Evolutionary conservation across 768 basidiomycete species (phyloP).

Genomic region (Trametopsis cervina): DNA sequence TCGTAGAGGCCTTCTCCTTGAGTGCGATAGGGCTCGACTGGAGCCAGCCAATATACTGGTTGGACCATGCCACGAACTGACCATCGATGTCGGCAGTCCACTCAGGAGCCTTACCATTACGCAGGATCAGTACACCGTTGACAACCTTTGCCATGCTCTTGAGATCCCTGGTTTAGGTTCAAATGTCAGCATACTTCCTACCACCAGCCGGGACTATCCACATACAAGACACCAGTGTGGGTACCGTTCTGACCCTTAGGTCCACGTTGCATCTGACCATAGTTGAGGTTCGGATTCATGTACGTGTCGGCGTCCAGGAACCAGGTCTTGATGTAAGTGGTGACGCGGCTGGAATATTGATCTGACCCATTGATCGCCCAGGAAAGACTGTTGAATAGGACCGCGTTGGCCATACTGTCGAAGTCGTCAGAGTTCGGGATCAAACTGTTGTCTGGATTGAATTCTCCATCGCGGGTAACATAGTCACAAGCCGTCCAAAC

Average conservation of each 20-base stretch:
- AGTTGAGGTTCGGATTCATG: slow-evolving; percentile 64
- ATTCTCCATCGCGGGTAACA: slow-evolving; percentile 45
- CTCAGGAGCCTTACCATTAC: slow-evolving; percentile 38
- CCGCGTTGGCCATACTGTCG: slow-evolving; percentile 47
- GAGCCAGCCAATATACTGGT: slow-evolving; percentile 49
- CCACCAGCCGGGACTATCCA: slow-evolving; percentile 5
- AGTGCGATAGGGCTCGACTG: slow-evolving; percentile 40
- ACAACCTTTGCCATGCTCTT: slow-evolving; percentile 52
- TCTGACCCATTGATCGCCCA: slow-evolving; percentile 39
- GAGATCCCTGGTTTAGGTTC: slow-evolving; percentile 37
- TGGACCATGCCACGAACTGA: slow-evolving; percentile 43
- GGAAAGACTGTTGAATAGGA: slow-evolving; percentile 55
- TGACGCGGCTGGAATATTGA: slow-evolving; percentile 36
- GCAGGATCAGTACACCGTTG: slow-evolving; percentile 45
- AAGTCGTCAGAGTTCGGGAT: slow-evolving; percentile 52
- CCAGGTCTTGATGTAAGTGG: slow-evolving; percentile 45
- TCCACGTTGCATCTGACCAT: slow-evolving; percentile 22
- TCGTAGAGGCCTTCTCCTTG: slow-evolving; percentile 37
- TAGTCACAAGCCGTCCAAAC: slow-evolving; percentile 59
- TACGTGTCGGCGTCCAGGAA: slow-evolving; percentile 49
- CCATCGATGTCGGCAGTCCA: slow-evolving; percentile 50
- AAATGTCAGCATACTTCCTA: slow-evolving; percentile 1
- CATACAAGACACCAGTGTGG: slow-evolving; percentile 51
- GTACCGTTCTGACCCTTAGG: slow-evolving; percentile 26
- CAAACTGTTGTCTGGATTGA: slow-evolving; percentile 56